Conservation (phyloP, 306 rosid genomes). For the Prosopis cineraria region DNA sequence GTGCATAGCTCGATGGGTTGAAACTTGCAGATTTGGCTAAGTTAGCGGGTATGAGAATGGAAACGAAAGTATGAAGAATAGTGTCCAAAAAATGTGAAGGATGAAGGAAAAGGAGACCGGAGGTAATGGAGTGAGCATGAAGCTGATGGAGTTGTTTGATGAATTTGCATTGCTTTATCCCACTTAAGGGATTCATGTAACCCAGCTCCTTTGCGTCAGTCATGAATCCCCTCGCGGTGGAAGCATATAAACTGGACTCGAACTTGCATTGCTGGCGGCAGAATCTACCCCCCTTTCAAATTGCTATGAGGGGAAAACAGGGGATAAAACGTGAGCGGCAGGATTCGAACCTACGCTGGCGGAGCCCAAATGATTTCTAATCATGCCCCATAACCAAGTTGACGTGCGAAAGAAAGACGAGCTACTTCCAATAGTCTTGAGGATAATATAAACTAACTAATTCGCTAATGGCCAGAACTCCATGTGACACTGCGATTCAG, state of each 20-base stretch:
- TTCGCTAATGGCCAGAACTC: too few relatives aligned
- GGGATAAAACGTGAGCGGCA: constrained; percentile 49
- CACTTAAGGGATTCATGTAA: constrained; percentile 13
- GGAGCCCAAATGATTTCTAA: constrained; percentile 80
- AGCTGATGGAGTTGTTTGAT: constrained; percentile 54
- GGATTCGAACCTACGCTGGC: constrained; percentile 82
- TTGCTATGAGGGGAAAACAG: neutral
- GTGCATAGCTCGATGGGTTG: constrained; percentile 42
- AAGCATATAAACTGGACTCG: neutral
- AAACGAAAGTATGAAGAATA: constrained; percentile 50
- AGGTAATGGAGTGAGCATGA: constrained; percentile 53
- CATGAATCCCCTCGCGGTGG: too few relatives aligned
- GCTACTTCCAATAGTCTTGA: too few relatives aligned
- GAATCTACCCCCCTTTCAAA: neutral
- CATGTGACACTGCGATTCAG: too few relatives aligned
- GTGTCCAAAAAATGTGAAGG: constrained; percentile 24
- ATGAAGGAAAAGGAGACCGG: constrained; percentile 38
- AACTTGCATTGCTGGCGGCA: neutral
- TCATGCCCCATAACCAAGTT: constrained; percentile 89
- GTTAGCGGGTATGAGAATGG: constrained; percentile 28
- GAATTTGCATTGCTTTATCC: constrained; percentile 53
- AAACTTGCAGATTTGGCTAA: neutral
- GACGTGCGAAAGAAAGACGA: too few relatives aligned
- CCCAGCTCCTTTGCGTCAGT: neutral
- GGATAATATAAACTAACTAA: too few relatives aligned